Evolutionary conservation across 1,139 yeast genomes (phyloP), one percentile per base, ranked within the genome.

Genomic region (Meyerozyma carpophila): DNA sequence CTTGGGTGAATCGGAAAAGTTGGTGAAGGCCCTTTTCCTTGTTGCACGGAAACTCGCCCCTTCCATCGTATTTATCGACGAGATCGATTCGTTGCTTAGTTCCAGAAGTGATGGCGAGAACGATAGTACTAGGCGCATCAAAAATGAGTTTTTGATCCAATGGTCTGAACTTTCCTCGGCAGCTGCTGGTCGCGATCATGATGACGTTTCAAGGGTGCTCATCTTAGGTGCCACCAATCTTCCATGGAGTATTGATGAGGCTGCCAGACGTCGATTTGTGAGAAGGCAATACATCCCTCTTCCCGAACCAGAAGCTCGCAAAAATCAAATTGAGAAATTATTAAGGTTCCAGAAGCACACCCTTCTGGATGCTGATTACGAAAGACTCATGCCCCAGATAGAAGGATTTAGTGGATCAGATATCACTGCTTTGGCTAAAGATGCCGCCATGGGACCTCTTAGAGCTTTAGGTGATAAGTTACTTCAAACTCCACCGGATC

Each of bases 201-300:
- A 66, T 26, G 74, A 70, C 16, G 66, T 64, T 32, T 63, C 67
- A 49, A 70, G 98, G 44, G 98, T 93, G 3, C 73, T 93, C 28
- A 96, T 93, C 4, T 69, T 93, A 36, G 98, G 98, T 0, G 98
- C 98, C 1, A 93, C 99, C 0, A 93, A 93, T 61, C 65, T 93
- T 51, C 99, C 99, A 0, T 93, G 99, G 99, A 85, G 90, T 3
- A 91, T 93, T 49, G 99, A 93, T 64, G 98, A 94, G 61, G 98
- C 98, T 3, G 99, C 98, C 0, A 73, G 98, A 56, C 77, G 98
- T 61, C 77, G 98, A 54, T 93, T 93, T 67, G 96, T 88, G 5
- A 77, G 96, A 51, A 72, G 98, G 44, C 97, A 90, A 60, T 91
- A 93, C 62, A 93, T 93, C 44, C 98, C 98, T 3, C 69, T 93